Percentiles rank a stretch among this genome's conserved stretches.
Conservation (phyloP, 2,329 filamentous ascomycete species). For the Macrophomina pseudophaseolina region DNA sequence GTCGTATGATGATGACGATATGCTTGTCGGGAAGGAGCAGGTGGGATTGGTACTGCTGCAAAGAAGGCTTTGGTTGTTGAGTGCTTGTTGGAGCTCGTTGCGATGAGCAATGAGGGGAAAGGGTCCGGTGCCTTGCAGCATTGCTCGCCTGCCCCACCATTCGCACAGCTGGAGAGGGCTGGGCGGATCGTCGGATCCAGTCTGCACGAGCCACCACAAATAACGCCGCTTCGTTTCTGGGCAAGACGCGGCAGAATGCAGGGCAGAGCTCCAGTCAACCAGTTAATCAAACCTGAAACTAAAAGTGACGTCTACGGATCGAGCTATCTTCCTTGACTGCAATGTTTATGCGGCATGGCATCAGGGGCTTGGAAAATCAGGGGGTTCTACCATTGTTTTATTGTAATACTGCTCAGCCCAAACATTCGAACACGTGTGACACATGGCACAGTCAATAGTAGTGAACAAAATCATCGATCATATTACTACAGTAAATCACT, state of each 20-base stretch:
- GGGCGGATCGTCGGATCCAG: slow-evolving; percentile 9
- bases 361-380: neutral
- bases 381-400: neutral
- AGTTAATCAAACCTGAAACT: slow-evolving; percentile 22
- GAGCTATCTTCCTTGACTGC: neutral
- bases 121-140: slow-evolving; percentile 24
- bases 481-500: slow-evolving; percentile 26
- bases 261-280: neutral
- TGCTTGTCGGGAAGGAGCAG: neutral
- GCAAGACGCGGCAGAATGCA: neutral
- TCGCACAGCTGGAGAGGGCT: neutral
- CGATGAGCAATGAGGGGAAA: slow-evolving; percentile 23
- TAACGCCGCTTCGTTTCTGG: slow-evolving; percentile 17
- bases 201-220: slow-evolving; percentile 17
- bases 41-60: neutral
- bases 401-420: neutral
- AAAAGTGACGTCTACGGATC: slow-evolving; percentile 4
- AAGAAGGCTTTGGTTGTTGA: neutral
- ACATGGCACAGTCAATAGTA: neutral
- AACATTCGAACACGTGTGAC: neutral
- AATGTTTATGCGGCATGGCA: neutral
- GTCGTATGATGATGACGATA: neutral
- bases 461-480: slow-evolving; percentile 22
- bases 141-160: slow-evolving; percentile 6
- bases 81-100: slow-evolving; percentile 18